Base-by-base conservation (phyloP, 352 stramenopile genomes). In the Globisporangium nagaii region DNA sequence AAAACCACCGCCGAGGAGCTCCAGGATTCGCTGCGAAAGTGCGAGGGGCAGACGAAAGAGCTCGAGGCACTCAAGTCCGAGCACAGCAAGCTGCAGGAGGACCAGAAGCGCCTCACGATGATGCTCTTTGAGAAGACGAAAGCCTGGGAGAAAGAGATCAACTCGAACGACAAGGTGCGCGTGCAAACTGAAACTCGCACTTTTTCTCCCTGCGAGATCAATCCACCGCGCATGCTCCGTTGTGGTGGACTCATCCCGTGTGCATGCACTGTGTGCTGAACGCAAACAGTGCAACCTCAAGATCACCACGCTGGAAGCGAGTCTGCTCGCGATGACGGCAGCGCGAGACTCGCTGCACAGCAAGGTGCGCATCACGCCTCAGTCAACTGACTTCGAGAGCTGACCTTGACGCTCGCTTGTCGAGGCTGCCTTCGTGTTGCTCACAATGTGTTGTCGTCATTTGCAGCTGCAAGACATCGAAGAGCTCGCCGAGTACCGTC, bases 101-200 rank as follows among this genome's bases (percentile, higher is more conserved):
- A 83, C 48, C 66, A 78, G 6, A 70, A 75, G 37, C 70, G 74
- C 10, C 56, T 91, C 7, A 84, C 75, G 12, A 60, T 79, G 20
- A 56, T 75, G 53, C 58, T 89, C 7, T 86, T 89, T 43, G 78
- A 90, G 32, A 88, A 90, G 53, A 88, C 75, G 0, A 86, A 82
- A 31, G 77, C 75, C 8, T 90, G 73, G 75, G 75, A 90, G 56
- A 70, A 77, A 22, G 78, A 88, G 32, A 74, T 86, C 44, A 72
- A 15, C 22, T 60, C 54, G 5, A 91, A 81, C 51, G 57, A 79
- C 17, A 75, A 58, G 62, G 75, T 84, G 35, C 9, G 60, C n/a
- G n/a, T n/a, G n/a, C n/a, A n/a, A n/a, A n/a, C n/a, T n/a, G n/a
- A n/a, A n/a, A n/a, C n/a, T n/a, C n/a, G n/a, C n/a, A n/a, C n/a